Percentiles rank a stretch among this genome's conserved stretches.
phyloP scores from a whole-genome alignment of 2,329 filamentous ascomycete genomes.

The Zasmidium angulare region DNA sequence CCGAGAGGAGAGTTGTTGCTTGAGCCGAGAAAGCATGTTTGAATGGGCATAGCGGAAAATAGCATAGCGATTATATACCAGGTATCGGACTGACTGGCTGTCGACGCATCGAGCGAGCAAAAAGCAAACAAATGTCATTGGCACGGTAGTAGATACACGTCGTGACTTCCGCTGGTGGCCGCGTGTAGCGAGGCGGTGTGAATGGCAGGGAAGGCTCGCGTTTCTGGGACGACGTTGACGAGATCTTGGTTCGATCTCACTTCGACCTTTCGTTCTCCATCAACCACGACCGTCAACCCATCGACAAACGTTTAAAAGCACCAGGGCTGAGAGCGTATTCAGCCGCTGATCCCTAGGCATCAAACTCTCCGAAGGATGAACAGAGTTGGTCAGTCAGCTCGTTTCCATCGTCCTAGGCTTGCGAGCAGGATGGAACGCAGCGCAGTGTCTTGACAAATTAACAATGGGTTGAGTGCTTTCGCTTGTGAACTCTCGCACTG shows the following conservation, averaged over 20 bases:
- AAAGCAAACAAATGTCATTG: constrained; percentile 1
- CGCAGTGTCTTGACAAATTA: no score
- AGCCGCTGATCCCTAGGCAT: not conserved
- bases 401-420: no score
- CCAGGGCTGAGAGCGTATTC: not conserved
- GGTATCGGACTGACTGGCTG: not conserved
- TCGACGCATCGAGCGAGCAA: not conserved
- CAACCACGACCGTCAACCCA: no score
- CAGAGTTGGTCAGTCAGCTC: not conserved
- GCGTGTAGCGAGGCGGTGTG: constrained; percentile 15
- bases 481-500: no score
- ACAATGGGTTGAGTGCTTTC: no score
- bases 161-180: constrained; percentile 30
- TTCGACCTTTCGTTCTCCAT: not conserved
- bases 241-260: not conserved
- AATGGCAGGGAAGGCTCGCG: not conserved
- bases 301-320: no score
- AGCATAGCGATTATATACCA: not conserved
- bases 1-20: constrained; percentile 53
- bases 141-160: constrained; percentile 7
- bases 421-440: no score
- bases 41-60: no score
- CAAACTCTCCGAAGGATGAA: not conserved
- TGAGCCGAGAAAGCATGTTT: constrained; percentile 42
- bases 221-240: not conserved